These are phyloP conservation scores for Sequoia sempervirens DNA, from an alignment of 75 land plant genomes.

Conservation along the genomic window DNA sequence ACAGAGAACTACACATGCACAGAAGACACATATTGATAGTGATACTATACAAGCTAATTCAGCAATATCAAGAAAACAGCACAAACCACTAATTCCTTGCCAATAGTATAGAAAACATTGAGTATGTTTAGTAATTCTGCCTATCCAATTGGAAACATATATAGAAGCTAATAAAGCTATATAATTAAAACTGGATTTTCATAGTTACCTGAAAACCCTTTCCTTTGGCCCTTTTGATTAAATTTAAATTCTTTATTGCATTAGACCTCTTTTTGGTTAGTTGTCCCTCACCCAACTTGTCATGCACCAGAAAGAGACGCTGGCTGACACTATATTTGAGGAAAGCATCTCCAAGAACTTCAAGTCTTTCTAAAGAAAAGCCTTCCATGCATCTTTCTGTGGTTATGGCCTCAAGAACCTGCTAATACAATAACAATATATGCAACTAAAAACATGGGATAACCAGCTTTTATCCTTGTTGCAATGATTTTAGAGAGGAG, in stretches of 20 bases:
- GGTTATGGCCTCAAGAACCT: conserved; percentile 93
- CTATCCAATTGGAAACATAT: not conserved
- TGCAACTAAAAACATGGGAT: not conserved
- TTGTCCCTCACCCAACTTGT: conserved; percentile 70
- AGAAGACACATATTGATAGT: not conserved
- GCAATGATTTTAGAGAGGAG: not conserved
- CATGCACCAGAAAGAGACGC: conserved; percentile 61
- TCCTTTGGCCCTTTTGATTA: conserved; percentile 54
- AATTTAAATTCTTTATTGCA: conserved; percentile 65
- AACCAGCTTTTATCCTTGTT: not conserved
- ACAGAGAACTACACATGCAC: not conserved
- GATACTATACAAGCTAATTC: not conserved
- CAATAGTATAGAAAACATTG: not conserved
- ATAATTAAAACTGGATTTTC: not conserved
- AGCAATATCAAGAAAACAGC: not conserved
- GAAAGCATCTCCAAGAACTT: conserved; percentile 94
- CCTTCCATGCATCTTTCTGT: conserved; percentile 77
- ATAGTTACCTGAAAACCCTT: conserved; percentile 62
- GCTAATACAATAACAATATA: conserved; percentile 12
- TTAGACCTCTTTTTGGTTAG: conserved; percentile 58
- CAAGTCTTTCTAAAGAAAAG: conserved; percentile 84
- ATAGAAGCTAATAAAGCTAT: not conserved
- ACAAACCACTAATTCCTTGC: not conserved
- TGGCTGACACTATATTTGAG: conserved; percentile 87
- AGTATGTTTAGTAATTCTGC: not conserved